These are phyloP conservation scores for Candida koratica DNA, from an alignment of 805 yeast species.

Conservation along the genomic window DNA sequence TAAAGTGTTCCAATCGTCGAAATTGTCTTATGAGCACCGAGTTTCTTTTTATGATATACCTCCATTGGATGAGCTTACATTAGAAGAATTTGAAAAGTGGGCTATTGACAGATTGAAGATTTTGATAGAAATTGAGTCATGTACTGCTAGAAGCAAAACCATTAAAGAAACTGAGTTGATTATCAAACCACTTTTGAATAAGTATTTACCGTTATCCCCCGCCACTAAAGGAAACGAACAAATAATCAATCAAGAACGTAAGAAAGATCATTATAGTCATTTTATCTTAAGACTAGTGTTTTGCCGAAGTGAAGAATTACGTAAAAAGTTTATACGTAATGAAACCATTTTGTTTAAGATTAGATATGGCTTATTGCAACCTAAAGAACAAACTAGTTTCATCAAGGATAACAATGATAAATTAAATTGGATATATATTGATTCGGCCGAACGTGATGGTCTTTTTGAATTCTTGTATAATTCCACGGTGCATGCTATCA, in stretches of 20 bases:
- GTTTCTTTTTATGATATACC: slow-evolving; percentile 73
- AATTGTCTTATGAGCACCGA: slow-evolving; percentile 46
- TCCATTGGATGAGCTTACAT: slow-evolving; percentile 79
- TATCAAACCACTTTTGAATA: slow-evolving; percentile 62
- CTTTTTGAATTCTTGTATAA: slow-evolving; percentile 49
- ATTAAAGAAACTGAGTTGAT: slow-evolving; percentile 61
- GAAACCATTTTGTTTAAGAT: slow-evolving; percentile 73
- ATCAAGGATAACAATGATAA: slow-evolving; percentile 51
- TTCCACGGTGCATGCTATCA: slow-evolving; percentile 48
- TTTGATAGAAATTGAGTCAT: slow-evolving; percentile 78
- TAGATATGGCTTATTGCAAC: slow-evolving; percentile 61
- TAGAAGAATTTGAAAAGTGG: slow-evolving; percentile 93
- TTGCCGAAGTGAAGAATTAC: slow-evolving; percentile 78
- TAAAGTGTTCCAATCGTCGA: slow-evolving; percentile 22
- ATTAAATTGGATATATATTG: slow-evolving; percentile 68
- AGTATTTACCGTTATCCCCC: slow-evolving; percentile 58
- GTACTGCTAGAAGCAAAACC: slow-evolving; percentile 58
- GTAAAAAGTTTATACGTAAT: slow-evolving; percentile 72
- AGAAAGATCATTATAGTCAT: slow-evolving; percentile 90
- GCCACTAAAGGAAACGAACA: slow-evolving; percentile 28
- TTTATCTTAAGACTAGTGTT: slow-evolving; percentile 84
- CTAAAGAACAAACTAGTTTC: slow-evolving; percentile 66
- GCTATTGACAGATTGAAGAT: slow-evolving; percentile 88
- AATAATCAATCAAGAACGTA: slow-evolving; percentile 53
- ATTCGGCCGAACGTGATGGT: slow-evolving; percentile 54